A percentile compares a stretch with the other conserved stretches of the same genome.
phyloP scores from a whole-genome alignment of 768 basidiomycete species.

The Pisolithus albus region DNA sequence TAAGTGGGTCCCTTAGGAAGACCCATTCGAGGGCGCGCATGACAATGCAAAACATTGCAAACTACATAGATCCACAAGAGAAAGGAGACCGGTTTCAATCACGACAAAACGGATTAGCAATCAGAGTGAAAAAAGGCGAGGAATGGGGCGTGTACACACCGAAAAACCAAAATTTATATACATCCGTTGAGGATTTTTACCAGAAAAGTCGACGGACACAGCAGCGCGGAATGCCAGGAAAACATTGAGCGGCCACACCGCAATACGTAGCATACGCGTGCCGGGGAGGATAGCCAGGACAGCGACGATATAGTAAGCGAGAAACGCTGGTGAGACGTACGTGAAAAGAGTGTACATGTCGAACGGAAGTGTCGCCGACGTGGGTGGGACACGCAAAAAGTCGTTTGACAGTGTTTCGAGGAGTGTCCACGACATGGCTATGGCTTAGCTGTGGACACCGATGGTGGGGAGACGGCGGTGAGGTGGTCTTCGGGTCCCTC shows the following conservation, averaged over 20 bases:
- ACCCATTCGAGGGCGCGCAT: constrained; percentile 16
- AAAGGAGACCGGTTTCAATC: background rate
- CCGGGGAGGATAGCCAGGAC: constrained; percentile 41
- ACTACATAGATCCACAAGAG: constrained; percentile 3
- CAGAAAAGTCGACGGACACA: constrained; percentile 4
- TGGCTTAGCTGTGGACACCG: too few relatives aligned
- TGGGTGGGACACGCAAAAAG: too few relatives aligned
- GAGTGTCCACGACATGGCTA: too few relatives aligned
- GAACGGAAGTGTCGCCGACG: constrained; percentile 15
- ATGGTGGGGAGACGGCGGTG: too few relatives aligned
- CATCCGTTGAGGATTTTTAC: background rate
- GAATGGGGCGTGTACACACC: constrained; percentile 2
- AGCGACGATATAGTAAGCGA: constrained; percentile 44
- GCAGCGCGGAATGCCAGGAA: constrained; percentile 37
- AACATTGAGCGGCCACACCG: constrained; percentile 39
- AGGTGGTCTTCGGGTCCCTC: too few relatives aligned
- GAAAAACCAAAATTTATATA: constrained; percentile 6
- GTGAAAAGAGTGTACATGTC: constrained; percentile 27
- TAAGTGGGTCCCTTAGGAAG: constrained; percentile 6
- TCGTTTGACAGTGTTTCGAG: too few relatives aligned
- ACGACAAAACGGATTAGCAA: too few relatives aligned
- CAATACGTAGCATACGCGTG: constrained; percentile 39
- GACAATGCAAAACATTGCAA: constrained; percentile 6
- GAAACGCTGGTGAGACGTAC: constrained; percentile 34
- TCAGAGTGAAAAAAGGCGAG: background rate